These are phyloP conservation scores for Mycena polygramma DNA, from an alignment of 768 basidiomycete genomes.

Conservation along the genomic window DNA sequence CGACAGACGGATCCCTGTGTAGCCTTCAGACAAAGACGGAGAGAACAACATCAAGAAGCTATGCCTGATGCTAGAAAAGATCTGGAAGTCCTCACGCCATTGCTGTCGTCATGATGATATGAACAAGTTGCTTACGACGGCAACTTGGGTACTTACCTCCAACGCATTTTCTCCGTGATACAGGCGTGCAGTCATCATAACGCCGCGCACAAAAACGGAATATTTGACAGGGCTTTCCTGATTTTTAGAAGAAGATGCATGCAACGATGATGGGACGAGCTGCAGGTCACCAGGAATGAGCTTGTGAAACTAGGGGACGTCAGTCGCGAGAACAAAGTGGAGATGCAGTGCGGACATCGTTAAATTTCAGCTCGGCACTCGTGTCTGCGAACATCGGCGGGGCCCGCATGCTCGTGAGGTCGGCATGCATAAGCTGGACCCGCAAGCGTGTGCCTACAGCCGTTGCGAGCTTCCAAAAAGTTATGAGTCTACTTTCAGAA, in stretches of 20 bases:
- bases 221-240: background rate
- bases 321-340: background rate
- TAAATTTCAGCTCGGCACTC: constrained; percentile 1
- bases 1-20: background rate
- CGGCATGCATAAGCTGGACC: constrained; percentile 1
- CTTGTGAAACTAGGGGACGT: constrained; percentile 1
- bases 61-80: constrained; percentile 5
- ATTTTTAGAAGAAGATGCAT: background rate
- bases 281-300: constrained; percentile 22
- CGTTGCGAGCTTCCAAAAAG: background rate
- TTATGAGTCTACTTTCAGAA: background rate
- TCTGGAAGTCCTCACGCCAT: constrained; percentile 16
- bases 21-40: background rate
- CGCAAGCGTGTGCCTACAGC: constrained; percentile 14
- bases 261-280: background rate
- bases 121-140: background rate
- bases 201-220: constrained; percentile 7
- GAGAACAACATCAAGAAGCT: background rate
- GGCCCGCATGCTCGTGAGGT: background rate
- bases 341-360: background rate
- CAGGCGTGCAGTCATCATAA: constrained; percentile 6
- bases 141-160: background rate
- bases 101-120: constrained; percentile 8
- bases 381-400: background rate
- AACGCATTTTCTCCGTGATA: constrained; percentile 12